Conservation (phyloP, 257 asterid species). For the Salvia miltiorrhiza region DNA sequence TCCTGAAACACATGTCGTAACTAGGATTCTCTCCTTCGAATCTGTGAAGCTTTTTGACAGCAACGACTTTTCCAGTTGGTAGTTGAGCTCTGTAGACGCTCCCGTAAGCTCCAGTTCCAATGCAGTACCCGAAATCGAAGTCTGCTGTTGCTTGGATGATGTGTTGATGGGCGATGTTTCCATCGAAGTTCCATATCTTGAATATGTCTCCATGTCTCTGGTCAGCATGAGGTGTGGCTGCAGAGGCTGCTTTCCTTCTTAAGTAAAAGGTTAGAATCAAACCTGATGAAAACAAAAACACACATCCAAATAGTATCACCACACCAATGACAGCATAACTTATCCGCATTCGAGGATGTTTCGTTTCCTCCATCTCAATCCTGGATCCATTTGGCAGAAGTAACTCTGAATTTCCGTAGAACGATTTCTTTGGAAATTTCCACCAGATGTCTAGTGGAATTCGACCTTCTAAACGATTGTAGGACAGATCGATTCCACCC, state of each 20-base stretch:
- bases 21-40: not conserved
- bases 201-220: constrained; percentile 2
- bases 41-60: not conserved
- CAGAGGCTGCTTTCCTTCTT: not conserved
- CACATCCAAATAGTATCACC: not conserved
- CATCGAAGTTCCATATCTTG: constrained; percentile 24
- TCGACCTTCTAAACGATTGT: not conserved
- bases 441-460: not conserved
- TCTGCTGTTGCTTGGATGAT: constrained; percentile 18
- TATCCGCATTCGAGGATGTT: not conserved
- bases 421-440: not conserved
- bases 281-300: not conserved
- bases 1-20: not conserved
- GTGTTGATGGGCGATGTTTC: constrained; percentile 16
- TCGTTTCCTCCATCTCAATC: too few relatives aligned
- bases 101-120: constrained; percentile 20
- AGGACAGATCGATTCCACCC: not conserved
- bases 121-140: constrained; percentile 12
- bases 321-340: not conserved
- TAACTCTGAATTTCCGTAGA: not conserved
- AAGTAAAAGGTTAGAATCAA: not conserved
- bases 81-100: not conserved
- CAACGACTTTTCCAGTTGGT: not conserved
- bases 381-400: not conserved
- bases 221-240: not conserved